phyloP scores from a whole-genome alignment of 2,329 filamentous ascomycete genomes.

The Botryosphaeria dothidea region DNA sequence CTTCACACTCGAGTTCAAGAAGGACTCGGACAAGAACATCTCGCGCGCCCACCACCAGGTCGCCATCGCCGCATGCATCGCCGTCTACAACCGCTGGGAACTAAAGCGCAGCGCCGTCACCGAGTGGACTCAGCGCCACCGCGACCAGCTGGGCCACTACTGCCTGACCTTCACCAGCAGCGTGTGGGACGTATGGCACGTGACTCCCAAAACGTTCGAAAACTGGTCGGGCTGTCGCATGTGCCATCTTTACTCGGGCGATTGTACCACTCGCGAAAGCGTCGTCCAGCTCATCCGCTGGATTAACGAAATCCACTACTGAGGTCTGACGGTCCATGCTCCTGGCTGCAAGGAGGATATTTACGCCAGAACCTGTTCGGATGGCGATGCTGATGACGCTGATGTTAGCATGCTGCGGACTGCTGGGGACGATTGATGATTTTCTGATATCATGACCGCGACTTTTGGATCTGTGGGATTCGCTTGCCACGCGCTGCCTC shows the following conservation, averaged over 20 bases:
- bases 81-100: neutral
- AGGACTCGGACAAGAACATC: neutral
- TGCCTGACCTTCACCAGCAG: neutral
- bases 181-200: neutral
- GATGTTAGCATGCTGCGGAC: neutral
- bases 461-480: no score
- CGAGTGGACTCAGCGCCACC: neutral
- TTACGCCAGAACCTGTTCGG: neutral
- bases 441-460: no score
- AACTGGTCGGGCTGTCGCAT: neutral
- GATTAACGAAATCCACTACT: neutral
- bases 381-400: neutral
- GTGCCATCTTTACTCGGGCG: neutral
- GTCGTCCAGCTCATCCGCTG: neutral
- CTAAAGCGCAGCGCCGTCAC: neutral
- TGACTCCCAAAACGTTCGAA: neutral
- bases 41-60: neutral
- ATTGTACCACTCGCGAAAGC: neutral
- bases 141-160: neutral
- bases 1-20: neutral
- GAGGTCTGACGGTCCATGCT: neutral
- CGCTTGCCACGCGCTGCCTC: no score
- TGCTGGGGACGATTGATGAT: no score
- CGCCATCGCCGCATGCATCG: neutral
- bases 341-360: neutral